Evolutionary conservation across 2,329 filamentous ascomycete species (phyloP), one percentile per base, ranked within the genome.

Genomic region (Fusarium secorum): DNA sequence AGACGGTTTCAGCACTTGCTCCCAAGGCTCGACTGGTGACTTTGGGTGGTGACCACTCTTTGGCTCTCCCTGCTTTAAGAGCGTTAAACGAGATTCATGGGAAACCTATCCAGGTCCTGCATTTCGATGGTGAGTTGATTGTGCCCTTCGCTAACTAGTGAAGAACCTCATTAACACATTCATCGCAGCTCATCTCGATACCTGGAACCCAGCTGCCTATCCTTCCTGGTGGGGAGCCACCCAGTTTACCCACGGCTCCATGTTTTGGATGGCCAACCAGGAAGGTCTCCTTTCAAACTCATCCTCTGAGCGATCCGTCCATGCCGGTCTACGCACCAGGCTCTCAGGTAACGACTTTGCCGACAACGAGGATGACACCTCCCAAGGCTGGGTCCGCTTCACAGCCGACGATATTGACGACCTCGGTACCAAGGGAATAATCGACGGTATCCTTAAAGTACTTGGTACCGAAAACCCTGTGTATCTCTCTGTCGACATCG

Each of bases 201-300:
- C 93, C 5, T 96, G 93, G 93, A 90, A 95, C 78, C 93, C 93
- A 4, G 87, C 85, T 28, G 91, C 93, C 73, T 97, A 97, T 80
- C 92, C 93, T 0, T 90, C 87, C 20, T 89, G 90, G 60, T 97
- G 94, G 94, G 79, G 79, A 41, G 70, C 74, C n/a, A 80, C 80
- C 11, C 78, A 91, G 73, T 96, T 97, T 83, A 97, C 91, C 77
- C 94, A 97, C 80, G 94, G 95, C 8, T 93, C 89, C 73, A 96
- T 97, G 90, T 97, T 97, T 85, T 95, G 93, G 91, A 87, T 95
- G 73, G 94, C 94, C 10, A 90, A 90, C 52, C 89, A 90, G 33
- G 94, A 97, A 79, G 93, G 93, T 0, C 83, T 97, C 30, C 90
- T 97, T 63, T 85, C 88, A 66, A 95, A 95, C 79, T 71, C 78